Conservation (phyloP, 495 filamentous ascomycete genomes). For the Lichina pygmaea region DNA sequence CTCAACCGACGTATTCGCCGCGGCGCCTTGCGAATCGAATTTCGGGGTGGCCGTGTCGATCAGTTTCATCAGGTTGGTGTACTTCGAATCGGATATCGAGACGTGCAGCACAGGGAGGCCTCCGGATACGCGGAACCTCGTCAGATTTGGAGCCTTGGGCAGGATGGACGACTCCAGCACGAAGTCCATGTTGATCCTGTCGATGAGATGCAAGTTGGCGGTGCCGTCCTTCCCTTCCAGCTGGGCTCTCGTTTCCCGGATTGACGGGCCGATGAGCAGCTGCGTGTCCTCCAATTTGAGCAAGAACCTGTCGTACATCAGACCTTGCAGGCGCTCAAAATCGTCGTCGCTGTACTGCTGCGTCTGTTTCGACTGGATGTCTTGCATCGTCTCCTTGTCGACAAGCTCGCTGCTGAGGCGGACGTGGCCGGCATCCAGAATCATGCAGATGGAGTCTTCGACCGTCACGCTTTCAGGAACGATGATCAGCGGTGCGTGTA, state of each 20-base stretch:
- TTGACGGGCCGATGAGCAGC: slow-evolving; percentile 79
- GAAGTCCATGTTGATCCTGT: slow-evolving; percentile 92
- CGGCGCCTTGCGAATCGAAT: slow-evolving; percentile 15
- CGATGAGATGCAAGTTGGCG: slow-evolving; percentile 68
- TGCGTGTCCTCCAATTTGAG: slow-evolving; percentile 85
- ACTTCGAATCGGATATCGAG: slow-evolving; percentile 77
- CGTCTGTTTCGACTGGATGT: slow-evolving; percentile 75
- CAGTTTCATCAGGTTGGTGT: slow-evolving; percentile 84
- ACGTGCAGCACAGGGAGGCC: slow-evolving; percentile 82
- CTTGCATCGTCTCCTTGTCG: slow-evolving; percentile 61
- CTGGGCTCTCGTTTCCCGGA: slow-evolving; percentile 73
- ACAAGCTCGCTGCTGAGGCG: slow-evolving; percentile 83
- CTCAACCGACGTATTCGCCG: not conserved
- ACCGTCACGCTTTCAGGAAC: slow-evolving; percentile 76
- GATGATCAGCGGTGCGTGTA: slow-evolving; percentile 88
- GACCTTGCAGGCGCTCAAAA: slow-evolving; percentile 53
- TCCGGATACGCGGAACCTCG: slow-evolving; percentile 70
- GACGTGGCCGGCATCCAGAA: slow-evolving; percentile 86
- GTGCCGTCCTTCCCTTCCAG: slow-evolving; percentile 37
- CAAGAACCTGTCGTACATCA: slow-evolving; percentile 90
- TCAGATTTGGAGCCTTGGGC: slow-evolving; percentile 80
- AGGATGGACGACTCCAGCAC: slow-evolving; percentile 77
- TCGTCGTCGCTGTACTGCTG: slow-evolving; percentile 74
- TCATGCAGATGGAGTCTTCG: slow-evolving; percentile 57
- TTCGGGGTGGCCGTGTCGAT: slow-evolving; percentile 88